These are phyloP conservation scores for Sclerotinia borealis DNA, from an alignment of 2,329 filamentous ascomycete species.

Conservation along the genomic window DNA sequence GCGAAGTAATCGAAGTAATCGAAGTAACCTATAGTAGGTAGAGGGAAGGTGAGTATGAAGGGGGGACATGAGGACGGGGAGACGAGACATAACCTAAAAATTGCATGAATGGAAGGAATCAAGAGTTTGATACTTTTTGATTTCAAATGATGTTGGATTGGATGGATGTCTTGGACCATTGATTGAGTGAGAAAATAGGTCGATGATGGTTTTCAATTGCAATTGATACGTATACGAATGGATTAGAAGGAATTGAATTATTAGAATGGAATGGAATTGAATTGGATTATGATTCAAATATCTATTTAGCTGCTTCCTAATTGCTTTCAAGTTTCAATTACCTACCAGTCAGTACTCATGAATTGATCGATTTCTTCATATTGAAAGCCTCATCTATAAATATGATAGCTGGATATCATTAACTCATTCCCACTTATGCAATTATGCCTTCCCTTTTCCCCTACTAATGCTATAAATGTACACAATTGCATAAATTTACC, in stretches of 20 bases:
- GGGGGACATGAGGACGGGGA: background rate
- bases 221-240: slow-evolving; percentile 7
- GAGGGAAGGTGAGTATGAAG: background rate
- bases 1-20: too few species aligned
- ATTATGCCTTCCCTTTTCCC: background rate
- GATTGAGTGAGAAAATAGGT: background rate
- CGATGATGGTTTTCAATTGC: background rate
- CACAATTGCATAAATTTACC: background rate
- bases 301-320: too few species aligned
- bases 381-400: background rate
- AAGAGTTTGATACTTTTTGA: background rate
- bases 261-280: background rate
- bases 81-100: background rate
- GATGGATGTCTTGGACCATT: slow-evolving; percentile 6
- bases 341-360: background rate
- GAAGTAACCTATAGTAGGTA: background rate
- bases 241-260: background rate
- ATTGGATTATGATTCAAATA: background rate
- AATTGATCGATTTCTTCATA: background rate
- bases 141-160: background rate
- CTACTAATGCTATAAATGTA: background rate
- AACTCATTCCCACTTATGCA: background rate
- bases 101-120: background rate
- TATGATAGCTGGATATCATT: background rate
- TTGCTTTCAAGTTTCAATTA: background rate